Conservation (phyloP, 208 protist genomes). For the Leishmania lainsoni region DNA sequence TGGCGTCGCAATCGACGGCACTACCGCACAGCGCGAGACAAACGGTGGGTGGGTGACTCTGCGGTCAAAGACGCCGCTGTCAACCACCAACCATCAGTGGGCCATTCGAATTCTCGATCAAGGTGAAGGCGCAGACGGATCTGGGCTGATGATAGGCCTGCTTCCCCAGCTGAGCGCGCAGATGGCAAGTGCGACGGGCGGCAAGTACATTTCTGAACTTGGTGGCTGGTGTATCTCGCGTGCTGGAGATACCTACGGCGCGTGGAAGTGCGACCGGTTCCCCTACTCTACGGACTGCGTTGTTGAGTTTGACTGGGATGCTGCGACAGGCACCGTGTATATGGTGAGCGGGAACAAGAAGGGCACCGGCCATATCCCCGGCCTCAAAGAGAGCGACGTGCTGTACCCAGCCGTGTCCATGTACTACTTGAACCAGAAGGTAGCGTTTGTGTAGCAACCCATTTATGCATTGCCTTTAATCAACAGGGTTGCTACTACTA, state of each 20-base stretch:
- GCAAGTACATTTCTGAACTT: conserved; percentile 92
- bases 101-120: conserved; percentile 88
- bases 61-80: conserved; percentile 66
- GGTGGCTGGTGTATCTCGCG: conserved; percentile 91
- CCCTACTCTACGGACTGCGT: conserved; percentile 88
- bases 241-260: conserved; percentile 86
- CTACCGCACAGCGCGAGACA: conserved; percentile 73
- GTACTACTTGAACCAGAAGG: conserved; percentile 93
- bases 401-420: conserved; percentile 90
- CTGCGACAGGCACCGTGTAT: conserved; percentile 63
- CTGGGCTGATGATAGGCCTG: conserved; percentile 90
- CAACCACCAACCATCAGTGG: conserved; percentile 83
- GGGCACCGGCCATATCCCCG: conserved; percentile 72
- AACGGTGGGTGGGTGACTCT: conserved; percentile 93
- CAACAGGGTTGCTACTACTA: neutral
- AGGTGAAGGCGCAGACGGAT: conserved; percentile 86
- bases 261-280: conserved; percentile 89
- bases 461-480: neutral
- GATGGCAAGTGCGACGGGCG: conserved; percentile 59
- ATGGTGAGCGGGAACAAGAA: conserved; percentile 85
- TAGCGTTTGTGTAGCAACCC: conserved; percentile 79
- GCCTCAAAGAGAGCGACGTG: conserved; percentile 62
- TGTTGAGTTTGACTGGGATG: conserved; percentile 91
- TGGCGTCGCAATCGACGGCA: conserved; percentile 78
- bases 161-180: conserved; percentile 66